Conservation (phyloP, 2,329 filamentous ascomycete species). For the Diaporthe sp. region DNA sequence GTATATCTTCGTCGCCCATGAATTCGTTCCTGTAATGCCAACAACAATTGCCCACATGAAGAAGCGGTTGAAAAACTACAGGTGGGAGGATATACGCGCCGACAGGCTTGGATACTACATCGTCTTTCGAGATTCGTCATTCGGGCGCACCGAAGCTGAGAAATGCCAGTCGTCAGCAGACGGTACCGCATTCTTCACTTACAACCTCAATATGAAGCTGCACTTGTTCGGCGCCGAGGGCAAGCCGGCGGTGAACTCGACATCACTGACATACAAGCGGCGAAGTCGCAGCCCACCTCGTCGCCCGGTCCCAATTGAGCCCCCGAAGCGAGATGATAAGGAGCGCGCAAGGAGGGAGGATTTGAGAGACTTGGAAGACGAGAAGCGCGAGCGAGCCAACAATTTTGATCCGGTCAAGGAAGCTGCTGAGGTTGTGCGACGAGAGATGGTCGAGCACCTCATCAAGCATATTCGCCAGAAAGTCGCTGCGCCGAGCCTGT, state of each 20-base stretch:
- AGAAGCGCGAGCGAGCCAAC: constrained; percentile 87
- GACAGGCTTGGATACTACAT: constrained; percentile 93
- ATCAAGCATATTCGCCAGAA: constrained; percentile 90
- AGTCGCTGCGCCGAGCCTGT: constrained; percentile 84
- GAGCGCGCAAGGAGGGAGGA: constrained; percentile 78
- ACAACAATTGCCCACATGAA: constrained; percentile 91
- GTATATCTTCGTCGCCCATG: constrained; percentile 90
- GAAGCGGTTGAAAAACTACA: constrained; percentile 86
- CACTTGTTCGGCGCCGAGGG: constrained; percentile 57
- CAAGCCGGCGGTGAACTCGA: constrained; percentile 47
- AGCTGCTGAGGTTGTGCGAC: constrained; percentile 81
- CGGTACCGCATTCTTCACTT: constrained; percentile 89
- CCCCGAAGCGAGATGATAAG: constrained; percentile 73
- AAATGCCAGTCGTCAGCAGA: constrained; percentile 84
- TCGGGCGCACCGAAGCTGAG: constrained; percentile 83
- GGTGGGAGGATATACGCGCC: constrained; percentile 83
- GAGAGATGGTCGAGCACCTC: constrained; percentile 87
- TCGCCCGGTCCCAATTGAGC: constrained; percentile 52
- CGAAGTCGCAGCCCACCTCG: constrained; percentile 54
- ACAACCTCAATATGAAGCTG: constrained; percentile 90
- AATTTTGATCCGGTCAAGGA: constrained; percentile 92
- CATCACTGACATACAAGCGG: constrained; percentile 45
- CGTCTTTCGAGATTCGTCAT: constrained; percentile 83
- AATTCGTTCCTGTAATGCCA: constrained; percentile 86
- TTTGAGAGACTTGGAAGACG: constrained; percentile 86